phyloP scores from a whole-genome alignment of 2,329 filamentous ascomycete species.

The Diplodia intermedia region DNA sequence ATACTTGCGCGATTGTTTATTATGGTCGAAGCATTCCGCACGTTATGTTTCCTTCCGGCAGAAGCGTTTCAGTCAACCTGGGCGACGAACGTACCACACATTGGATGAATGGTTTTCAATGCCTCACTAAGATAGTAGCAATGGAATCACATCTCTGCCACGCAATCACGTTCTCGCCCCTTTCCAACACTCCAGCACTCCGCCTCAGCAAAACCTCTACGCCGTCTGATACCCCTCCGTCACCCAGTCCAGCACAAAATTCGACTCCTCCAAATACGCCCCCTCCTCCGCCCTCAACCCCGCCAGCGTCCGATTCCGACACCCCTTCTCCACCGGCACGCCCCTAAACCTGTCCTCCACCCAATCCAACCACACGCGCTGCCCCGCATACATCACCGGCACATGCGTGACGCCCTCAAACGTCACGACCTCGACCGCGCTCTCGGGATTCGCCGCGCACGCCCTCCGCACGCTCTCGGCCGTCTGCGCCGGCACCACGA shows the following conservation, averaged over 20 bases:
- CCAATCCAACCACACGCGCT: conserved; percentile 44
- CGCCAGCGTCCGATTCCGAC: conserved; percentile 20
- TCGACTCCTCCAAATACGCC: not conserved
- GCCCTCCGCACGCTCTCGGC: not conserved
- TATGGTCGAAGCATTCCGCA: conserved; percentile 5
- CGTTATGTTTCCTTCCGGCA: not conserved
- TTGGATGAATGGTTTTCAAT: not conserved
- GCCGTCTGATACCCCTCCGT: conserved; percentile 7
- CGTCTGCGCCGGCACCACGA: not conserved
- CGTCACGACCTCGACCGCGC: conserved; percentile 34
- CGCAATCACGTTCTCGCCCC: not conserved
- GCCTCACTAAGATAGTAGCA: not conserved
- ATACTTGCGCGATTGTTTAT: not conserved
- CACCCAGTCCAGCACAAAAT: conserved; percentile 1
- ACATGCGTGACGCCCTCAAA: conserved; percentile 42
- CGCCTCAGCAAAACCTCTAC: not conserved
- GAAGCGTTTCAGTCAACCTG: not conserved
- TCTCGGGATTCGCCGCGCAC: not conserved
- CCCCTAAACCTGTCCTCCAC: conserved; percentile 40
- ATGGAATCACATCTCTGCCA: not conserved
- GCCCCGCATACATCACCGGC: conserved; percentile 41
- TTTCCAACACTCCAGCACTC: not conserved
- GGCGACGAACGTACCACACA: not conserved
- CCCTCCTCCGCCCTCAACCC: not conserved
- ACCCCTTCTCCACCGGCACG: conserved; percentile 2